Base-by-base conservation (phyloP, 1,284 basidiomycete genomes). In the Cutaneotrichosporon curvatum region DNA sequence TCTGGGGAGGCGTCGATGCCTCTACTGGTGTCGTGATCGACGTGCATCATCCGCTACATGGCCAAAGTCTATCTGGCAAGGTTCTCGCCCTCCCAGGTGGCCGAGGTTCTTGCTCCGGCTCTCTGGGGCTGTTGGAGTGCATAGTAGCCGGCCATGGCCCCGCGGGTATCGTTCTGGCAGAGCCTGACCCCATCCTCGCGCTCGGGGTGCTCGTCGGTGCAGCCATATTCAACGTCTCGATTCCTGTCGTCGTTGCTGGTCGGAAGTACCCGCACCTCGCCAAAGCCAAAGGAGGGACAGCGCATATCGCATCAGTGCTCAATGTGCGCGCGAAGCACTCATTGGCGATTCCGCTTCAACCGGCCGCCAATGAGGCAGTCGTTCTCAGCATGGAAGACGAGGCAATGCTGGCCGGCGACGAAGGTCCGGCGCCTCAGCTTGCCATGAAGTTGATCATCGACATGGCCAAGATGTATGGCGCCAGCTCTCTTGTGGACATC, bases 1-100 rank as follows among this genome's bases (percentile, higher is more conserved):
- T 51, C 14, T 51, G 50, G 50, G 50, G 50, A 25, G 50, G 50
- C 21, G 42, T 44, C 2, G 37, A 47, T 20, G 36, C 50, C 9
- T 14, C 37, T 1, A 41, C 37, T 0, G 50, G 45, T 2, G 5
- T 9, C 0, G 45, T 51, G 2, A 30, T 51, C 8, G 50, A 51
- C 42, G 41, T 47, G 15, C 44, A 46, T 21, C 50, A 51, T 34
- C 50, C 50, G 4, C 34, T 51, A 4, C 10, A 32, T 10, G 45
- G 45, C 9, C 8, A 15, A 7, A 19, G 3, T 2, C 38, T 51
- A 10, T 18, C 16, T 3, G 42, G 41, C 8, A 32, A 28, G 12
- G 35, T 51, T 2, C 45, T 51, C 37, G 50, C 50, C 11, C 30
- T 51, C 19, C 50, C 50, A 6, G 7, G 28, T n/a, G 50, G 50